These are phyloP conservation scores for Haberlea rhodopensis DNA, from an alignment of 257 asterid species.

Conservation along the genomic window DNA sequence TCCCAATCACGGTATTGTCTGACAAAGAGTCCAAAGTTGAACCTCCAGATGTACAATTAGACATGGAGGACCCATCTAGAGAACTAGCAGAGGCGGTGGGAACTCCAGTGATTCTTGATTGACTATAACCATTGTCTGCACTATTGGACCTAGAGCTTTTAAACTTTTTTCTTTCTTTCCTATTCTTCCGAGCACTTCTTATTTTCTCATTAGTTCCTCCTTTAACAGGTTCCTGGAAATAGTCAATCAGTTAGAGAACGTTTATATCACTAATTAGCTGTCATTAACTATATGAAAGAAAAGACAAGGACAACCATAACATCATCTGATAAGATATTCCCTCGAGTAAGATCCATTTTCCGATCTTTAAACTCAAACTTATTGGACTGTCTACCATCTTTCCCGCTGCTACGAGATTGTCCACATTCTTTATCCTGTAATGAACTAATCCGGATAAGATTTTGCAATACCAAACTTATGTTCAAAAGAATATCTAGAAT, in stretches of 20 bases:
- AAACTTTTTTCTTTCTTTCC: conserved; percentile 69
- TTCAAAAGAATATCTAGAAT: conserved; percentile 24
- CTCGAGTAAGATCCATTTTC: conserved; percentile 45
- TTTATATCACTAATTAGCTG: conserved; percentile 33
- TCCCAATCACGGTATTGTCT: conserved; percentile 32
- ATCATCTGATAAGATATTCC: conserved; percentile 41
- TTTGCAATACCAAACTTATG: conserved; percentile 17
- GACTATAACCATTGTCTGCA: conserved; percentile 46
- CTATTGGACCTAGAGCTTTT: conserved; percentile 46
- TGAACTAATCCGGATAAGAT: conserved; percentile 25
- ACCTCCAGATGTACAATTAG: conserved; percentile 44
- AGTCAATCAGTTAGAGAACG: conserved; percentile 57
- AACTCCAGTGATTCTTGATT: conserved; percentile 39
- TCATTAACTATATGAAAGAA: conserved; percentile 33
- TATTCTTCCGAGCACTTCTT: conserved; percentile 64
- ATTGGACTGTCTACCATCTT: conserved; percentile 38
- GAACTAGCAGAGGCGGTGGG: conserved; percentile 36
- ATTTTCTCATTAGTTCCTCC: conserved; percentile 49
- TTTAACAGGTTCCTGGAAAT: conserved; percentile 67
- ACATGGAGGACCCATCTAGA: conserved; percentile 36
- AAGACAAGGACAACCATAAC: conserved; percentile 62
- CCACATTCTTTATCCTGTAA: conserved; percentile 58
- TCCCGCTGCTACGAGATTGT: conserved; percentile 30
- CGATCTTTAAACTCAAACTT: conserved; percentile 32
- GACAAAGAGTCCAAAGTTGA: conserved; percentile 36